A percentile compares a stretch with the other conserved stretches of the same genome.
Conservation (phyloP, 129 eudicot species). For the Tagetes patula region DNA sequence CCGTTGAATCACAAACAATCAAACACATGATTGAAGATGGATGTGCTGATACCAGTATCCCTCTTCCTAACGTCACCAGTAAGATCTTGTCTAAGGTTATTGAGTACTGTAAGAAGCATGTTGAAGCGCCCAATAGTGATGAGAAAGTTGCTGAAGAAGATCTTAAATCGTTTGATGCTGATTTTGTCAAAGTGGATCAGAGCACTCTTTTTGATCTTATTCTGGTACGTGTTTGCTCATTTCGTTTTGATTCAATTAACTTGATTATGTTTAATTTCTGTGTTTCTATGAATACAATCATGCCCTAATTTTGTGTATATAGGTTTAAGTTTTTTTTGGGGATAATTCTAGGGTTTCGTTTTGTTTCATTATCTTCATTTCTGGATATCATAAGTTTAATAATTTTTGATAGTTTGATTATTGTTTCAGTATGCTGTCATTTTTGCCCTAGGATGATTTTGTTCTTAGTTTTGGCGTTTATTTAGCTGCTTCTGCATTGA, state of each 20-base stretch:
- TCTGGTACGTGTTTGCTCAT: constrained; percentile 35
- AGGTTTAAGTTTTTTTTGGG: background rate
- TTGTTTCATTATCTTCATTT: background rate
- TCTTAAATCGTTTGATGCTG: constrained; percentile 57
- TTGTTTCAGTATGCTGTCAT: background rate
- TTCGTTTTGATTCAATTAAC: background rate
- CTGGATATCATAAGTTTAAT: background rate
- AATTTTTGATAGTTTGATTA: too few species aligned
- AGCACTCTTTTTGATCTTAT: constrained; percentile 63
- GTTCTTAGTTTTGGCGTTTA: background rate
- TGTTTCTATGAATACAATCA: background rate
- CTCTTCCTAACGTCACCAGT: constrained; percentile 62
- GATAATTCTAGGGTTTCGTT: constrained; percentile 10
- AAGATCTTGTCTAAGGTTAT: constrained; percentile 69
- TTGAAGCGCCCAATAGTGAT: constrained; percentile 38
- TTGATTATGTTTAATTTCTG: background rate
- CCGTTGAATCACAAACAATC: constrained; percentile 57
- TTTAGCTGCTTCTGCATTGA: background rate
- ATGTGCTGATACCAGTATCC: constrained; percentile 52
- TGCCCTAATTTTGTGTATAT: constrained; percentile 4
- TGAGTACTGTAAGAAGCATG: constrained; percentile 81
- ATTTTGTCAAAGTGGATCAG: constrained; percentile 69
- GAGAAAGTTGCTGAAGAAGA: constrained; percentile 53
- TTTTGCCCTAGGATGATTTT: background rate
- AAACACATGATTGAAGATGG: constrained; percentile 64